Base-by-base conservation (phyloP, 257 asterid species). In the Linaria vulgaris region DNA sequence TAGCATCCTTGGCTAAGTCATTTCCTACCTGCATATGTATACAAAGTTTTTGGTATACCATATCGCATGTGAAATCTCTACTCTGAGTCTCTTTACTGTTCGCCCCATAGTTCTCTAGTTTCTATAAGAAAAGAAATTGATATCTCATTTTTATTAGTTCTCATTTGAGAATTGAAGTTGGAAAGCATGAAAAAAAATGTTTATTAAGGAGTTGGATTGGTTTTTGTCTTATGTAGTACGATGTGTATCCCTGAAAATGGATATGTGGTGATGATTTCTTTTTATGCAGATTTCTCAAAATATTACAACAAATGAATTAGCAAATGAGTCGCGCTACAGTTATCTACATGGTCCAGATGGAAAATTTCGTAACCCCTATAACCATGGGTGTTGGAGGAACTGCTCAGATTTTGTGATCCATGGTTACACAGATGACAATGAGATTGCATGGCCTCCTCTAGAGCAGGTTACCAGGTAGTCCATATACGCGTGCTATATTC, bases 301-400 rank as follows among this genome's bases (percentile, higher is more conserved):
- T 67, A 79, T 94, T 63, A 90, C 97, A 48, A 94, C 99, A 3
- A 94, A 94, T 72, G 99, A 94, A 78, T 43, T 73, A 67, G 95
- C 99, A 59, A 94, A 94, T 69, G 85, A 88, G 53, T 43, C 67
- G 22, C 87, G 99, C 0, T 94, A 94, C 66, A 94, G 85, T 12
- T 94, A 94, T 79, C 96, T 94, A 12, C 96, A 82, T 5, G 97
- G 96, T 15, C 95, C 97, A 64, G 90, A 94, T 41, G 99, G 97
- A 24, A 81, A 80, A 43, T 94, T 94, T 60, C 72, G 96, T 59
- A 94, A 94, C 73, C 97, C 99, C 3, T 90, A 94, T 64, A 87
- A 90, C 74, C 95, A 86, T 61, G 99, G 99, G 10, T 90, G 91
- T 62, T 69, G 88, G 78, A 90, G 82, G 87, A 94, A 94, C 55